Conservation (phyloP, 805 yeast genomes). For the Wickerhamomyces rabaulensis region DNA sequence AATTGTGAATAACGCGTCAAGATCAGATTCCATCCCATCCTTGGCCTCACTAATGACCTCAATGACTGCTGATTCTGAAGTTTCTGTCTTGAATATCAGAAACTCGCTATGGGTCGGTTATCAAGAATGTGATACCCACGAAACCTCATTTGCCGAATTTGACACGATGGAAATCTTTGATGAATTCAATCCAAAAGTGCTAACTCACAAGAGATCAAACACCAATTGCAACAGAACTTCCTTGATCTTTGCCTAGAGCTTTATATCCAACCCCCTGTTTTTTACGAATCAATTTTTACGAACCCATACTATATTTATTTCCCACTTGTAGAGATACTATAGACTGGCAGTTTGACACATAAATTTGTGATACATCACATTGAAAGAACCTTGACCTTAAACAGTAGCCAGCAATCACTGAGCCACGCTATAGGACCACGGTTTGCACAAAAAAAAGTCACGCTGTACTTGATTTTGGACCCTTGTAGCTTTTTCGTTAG, state of each 20-base stretch:
- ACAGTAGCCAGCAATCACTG: too few relatives aligned
- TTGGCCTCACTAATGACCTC: not conserved
- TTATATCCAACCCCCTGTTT: too few relatives aligned
- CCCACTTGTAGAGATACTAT: too few relatives aligned
- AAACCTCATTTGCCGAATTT: not conserved
- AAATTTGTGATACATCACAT: too few relatives aligned
- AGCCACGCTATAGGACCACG: too few relatives aligned
- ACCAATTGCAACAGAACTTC: not conserved
- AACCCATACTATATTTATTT: too few relatives aligned
- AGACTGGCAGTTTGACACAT: too few relatives aligned
- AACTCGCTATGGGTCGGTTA: not conserved
- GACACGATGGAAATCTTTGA: slow-evolving; percentile 1
- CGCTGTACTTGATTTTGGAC: too few relatives aligned
- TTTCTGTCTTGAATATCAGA: not conserved
- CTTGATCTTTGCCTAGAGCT: not conserved
- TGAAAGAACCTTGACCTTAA: too few relatives aligned
- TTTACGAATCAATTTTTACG: not conserved
- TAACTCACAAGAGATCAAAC: not conserved
- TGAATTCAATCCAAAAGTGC: slow-evolving; percentile 1
- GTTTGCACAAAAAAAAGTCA: too few relatives aligned
- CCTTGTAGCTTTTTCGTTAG: too few relatives aligned
- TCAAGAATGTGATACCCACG: not conserved
- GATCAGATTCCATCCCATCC: not conserved
- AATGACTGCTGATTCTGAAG: not conserved
- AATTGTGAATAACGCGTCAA: not conserved